Evolutionary conservation across 805 yeast genomes (phyloP), one percentile per base, ranked within the genome.

Genomic region (Saturnispora ahearnii): DNA sequence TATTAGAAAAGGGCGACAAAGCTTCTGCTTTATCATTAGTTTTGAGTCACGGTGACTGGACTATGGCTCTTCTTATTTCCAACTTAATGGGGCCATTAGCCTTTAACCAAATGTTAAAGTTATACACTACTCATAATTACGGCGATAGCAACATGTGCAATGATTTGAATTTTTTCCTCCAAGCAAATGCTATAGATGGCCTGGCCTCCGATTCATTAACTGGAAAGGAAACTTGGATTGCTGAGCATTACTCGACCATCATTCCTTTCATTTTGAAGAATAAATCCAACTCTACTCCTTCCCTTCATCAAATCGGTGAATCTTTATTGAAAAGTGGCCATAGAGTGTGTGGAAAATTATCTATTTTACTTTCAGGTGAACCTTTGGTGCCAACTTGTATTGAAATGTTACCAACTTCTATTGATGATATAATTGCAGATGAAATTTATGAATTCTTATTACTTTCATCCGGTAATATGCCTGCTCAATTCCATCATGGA

Each of bases 61-160:
- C 91, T 0, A 71, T 89, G 63, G 84, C 96, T 0, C 65, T 91
- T 49, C 62, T 88, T 30, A 69, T 90, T 45, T 81, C 95, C 1
- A 76, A 82, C 52, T 63, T 87, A 15, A 67, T 79, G 28, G 84
- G 93, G 2, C 76, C 77, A 21, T 81, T 78, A 3, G 71, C 72
- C 36, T 57, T 63, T 38, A 48, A 56, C 10, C 58, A 62, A 24
- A 75, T 83, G 2, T 81, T 83, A 5, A 71, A 80, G 24, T 41
- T 63, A 12, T 66, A 59, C 51, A 44, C 61, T 0, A 29, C 51
- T 1, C 40, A 45, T 6, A 54, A 52, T 22, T 58, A 65, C 41
- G 55, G 57, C 29, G 34, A 41, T 1, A 60, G 60, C 50, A n/a
- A 58, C 2, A 28, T 62, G 13, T 58, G 60, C 38, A 60, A 60